Conservation (phyloP, 2,329 filamentous ascomycete species). For the Moelleriella libera region DNA sequence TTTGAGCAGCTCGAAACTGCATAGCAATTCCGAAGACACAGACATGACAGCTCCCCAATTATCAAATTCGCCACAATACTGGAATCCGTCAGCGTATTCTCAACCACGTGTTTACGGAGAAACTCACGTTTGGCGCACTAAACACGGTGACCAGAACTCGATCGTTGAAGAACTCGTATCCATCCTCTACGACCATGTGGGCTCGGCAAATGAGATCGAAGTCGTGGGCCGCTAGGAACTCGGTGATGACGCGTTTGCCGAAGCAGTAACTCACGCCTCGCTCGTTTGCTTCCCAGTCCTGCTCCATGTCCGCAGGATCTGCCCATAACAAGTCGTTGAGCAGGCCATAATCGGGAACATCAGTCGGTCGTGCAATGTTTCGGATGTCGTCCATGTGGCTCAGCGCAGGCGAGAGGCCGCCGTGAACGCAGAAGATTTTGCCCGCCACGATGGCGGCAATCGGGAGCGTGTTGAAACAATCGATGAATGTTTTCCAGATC, state of each 20-base stretch:
- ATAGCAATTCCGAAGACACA: constrained; percentile 81
- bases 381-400: constrained; percentile 98
- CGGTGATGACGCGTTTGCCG: constrained; percentile 93
- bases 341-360: constrained; percentile 92
- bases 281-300: constrained; percentile 96
- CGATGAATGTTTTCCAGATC: constrained; percentile 95
- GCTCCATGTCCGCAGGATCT: constrained; percentile 94
- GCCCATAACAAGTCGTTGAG: constrained; percentile 95
- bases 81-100: background rate
- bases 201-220: constrained; percentile 95
- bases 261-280: constrained; percentile 97
- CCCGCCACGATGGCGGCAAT: constrained; percentile 94
- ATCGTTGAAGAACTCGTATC: constrained; percentile 97
- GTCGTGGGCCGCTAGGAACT: constrained; percentile 87
- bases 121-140: constrained; percentile 84
- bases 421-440: constrained; percentile 97
- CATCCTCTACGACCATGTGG: constrained; percentile 98
- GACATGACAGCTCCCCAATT: constrained; percentile 99
- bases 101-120: no score
- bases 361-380: constrained; percentile 86
- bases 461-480: constrained; percentile 89
- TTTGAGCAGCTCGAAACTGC: constrained; percentile 94
- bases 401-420: constrained; percentile 80
- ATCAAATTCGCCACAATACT: constrained; percentile 98
- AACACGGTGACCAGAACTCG: constrained; percentile 92